Evolutionary conservation across 2,329 filamentous ascomycete genomes (phyloP), one percentile per base, ranked within the genome.

Genomic region (Trichoderma semiorbis): DNA sequence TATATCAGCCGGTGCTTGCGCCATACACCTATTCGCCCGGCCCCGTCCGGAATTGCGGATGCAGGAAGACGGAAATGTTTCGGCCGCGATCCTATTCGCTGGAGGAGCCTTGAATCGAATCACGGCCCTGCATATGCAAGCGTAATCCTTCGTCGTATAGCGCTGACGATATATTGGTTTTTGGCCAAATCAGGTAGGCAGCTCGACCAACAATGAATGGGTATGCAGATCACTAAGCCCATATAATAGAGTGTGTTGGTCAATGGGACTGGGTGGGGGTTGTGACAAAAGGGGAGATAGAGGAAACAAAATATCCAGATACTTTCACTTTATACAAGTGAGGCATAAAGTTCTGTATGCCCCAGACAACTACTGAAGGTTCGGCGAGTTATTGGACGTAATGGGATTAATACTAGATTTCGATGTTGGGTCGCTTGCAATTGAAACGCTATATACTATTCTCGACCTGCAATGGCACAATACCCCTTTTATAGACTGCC

Each of bases 331-430:
- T 47, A n/a, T 47, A 47, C 43, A 47, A 21, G 8, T 47, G 8
- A n/a, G 18, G 10, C 18, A 21, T 21, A 21, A 21, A 34, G 5
- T 12, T 12, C 1, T 47, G 43, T 47, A 47, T 5, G 4, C 8
- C 3, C 1, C 4, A 47, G 43, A 11, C 2, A 2, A 47, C 8
- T 21, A 47, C 4, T 0, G 7, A 21, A 3, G 1, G 12, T 2
- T n/a, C 18, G 10, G 43, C 18, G 5, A n/a, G 10, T 21, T n/a
- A n/a, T n/a, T n/a, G n/a, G n/a, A 10, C 0, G 5, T 4, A 21
- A 47, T 11, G 7, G n/a, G 3, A 47, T 5, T 5, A 2, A n/a
- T 47, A 4, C 18, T 43, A 43, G 2, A 7, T 16, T 39, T 39
- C 34, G 14, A 39, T 39, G 1, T 39, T 39, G 34, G 16, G 34